These are phyloP conservation scores for Bretschneidera sinensis DNA, from an alignment of 345 rosid species.

Conservation along the genomic window DNA sequence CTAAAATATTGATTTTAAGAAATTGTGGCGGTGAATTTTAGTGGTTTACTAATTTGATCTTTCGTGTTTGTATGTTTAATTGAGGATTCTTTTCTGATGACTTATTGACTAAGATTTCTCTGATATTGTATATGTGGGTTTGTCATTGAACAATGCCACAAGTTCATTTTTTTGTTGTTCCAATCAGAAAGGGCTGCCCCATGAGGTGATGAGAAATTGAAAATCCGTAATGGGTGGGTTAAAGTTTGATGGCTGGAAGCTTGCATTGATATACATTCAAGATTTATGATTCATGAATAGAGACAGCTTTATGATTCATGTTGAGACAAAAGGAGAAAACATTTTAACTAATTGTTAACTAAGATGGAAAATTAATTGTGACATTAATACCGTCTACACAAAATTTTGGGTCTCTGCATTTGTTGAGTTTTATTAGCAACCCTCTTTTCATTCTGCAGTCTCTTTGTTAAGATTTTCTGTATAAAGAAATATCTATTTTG, in stretches of 20 bases:
- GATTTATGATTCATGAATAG: neutral
- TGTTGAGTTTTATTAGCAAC: neutral
- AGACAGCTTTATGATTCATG: neutral
- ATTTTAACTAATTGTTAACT: neutral
- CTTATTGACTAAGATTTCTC: too few species aligned
- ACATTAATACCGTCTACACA: neutral
- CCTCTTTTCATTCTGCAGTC: neutral
- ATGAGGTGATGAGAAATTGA: neutral
- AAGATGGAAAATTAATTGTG: neutral
- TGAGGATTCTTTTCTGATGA: too few species aligned
- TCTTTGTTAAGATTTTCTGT: too few species aligned
- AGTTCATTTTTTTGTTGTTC: too few species aligned
- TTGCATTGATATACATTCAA: neutral
- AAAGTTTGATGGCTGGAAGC: too few species aligned
- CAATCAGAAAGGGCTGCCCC: neutral
- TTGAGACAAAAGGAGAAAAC: neutral
- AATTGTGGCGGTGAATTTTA: too few species aligned
- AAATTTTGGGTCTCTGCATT: neutral
- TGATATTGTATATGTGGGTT: too few species aligned
- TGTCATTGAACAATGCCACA: too few species aligned
- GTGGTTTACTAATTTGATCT: too few species aligned
- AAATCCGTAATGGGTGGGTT: neutral
- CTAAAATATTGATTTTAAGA: too few species aligned
- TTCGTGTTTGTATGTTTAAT: too few species aligned
- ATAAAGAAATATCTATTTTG: neutral